Evolutionary conservation across 192 early-diverging fungal genomes (phyloP).

Genomic region (Linnemannia zychae): DNA sequence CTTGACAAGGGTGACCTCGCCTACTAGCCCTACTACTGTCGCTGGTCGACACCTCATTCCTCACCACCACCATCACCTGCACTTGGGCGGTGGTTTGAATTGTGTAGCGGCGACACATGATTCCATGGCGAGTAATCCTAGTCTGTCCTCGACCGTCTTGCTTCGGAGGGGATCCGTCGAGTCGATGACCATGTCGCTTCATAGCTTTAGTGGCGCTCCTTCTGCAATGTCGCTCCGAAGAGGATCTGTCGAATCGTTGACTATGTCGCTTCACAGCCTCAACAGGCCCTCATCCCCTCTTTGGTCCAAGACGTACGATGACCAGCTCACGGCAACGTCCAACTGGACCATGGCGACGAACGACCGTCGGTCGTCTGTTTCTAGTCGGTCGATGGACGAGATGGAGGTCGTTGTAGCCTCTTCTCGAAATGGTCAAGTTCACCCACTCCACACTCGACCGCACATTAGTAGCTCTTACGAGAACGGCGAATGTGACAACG

Average conservation of each 20-base stretch:
- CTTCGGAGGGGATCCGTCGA: background rate
- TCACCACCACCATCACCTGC: constrained; percentile 23
- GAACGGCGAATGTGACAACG: background rate
- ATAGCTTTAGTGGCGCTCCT: background rate
- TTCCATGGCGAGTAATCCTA: background rate
- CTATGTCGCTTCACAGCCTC: background rate
- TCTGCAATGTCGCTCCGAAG: background rate
- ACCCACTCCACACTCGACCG: background rate
- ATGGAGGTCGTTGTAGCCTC: constrained; percentile 24
- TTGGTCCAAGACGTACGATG: background rate
- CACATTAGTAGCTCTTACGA: background rate
- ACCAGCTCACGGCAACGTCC: background rate
- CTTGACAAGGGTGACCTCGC: background rate
- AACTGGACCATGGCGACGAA: constrained; percentile 5
- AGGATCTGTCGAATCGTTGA: constrained; percentile 1
- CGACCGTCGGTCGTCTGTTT: background rate
- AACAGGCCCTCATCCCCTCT: background rate
- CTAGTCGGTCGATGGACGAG: constrained; percentile 22
- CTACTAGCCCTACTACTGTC: background rate
- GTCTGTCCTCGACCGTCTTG: background rate
- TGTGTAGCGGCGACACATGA: background rate
- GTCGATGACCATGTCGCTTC: constrained; percentile 1
- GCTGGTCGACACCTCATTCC: constrained; percentile 32
- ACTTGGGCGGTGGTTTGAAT: background rate
- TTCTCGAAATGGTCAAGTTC: background rate